phyloP scores from a whole-genome alignment of 176 grass and related monocot species.

The Secale cereale region DNA sequence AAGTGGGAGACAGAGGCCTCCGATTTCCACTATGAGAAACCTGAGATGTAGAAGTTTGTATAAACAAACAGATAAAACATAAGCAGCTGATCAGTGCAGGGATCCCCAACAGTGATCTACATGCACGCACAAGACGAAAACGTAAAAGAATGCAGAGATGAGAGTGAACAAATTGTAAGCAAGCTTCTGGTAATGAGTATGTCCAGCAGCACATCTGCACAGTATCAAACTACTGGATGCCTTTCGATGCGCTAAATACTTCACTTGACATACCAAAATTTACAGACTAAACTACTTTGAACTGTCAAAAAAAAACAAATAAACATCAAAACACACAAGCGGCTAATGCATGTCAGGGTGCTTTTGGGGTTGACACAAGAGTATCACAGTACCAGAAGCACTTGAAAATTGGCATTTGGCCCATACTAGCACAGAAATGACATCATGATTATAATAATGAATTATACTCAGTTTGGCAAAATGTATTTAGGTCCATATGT shows the following conservation, averaged over 20 bases:
- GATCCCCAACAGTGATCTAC: neutral
- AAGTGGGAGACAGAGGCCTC: neutral
- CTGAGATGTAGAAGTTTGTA: neutral
- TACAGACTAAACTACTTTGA: constrained; percentile 7
- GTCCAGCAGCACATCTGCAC: neutral
- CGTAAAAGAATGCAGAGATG: neutral
- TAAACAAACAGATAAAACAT: neutral
- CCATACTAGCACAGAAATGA: constrained; percentile 7
- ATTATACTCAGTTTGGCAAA: neutral
- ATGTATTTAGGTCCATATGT: neutral
- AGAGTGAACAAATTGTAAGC: neutral
- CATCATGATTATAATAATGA: neutral
- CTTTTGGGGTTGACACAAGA: neutral
- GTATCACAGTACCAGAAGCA: neutral
- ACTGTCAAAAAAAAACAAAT: neutral
- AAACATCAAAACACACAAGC: neutral
- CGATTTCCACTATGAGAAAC: neutral
- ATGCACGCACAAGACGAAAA: neutral
- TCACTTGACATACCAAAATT: neutral
- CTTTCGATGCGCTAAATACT: neutral
- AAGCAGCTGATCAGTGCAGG: neutral
- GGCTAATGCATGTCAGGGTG: neutral
- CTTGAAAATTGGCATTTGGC: neutral
- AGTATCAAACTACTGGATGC: neutral
- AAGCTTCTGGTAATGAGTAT: neutral